These are phyloP conservation scores for Calonectria crousiana DNA, from an alignment of 2,329 filamentous ascomycete genomes.

Conservation along the genomic window DNA sequence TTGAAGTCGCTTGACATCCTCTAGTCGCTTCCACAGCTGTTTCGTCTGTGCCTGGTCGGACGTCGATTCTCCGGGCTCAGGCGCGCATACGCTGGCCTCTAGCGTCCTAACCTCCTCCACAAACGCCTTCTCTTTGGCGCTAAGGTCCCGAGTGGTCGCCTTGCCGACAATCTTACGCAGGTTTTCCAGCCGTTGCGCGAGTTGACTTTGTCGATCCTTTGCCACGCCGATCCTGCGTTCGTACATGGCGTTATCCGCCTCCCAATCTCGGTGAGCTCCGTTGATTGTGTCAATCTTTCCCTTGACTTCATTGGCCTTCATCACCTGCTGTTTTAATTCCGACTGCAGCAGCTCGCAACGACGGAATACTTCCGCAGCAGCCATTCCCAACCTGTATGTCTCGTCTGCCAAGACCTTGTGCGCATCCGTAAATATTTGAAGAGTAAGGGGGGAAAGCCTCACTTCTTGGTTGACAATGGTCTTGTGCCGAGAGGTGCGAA, in stretches of 20 bases:
- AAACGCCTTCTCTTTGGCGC: slow-evolving; percentile 59
- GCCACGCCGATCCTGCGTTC: slow-evolving; percentile 69
- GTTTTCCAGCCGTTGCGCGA: slow-evolving; percentile 71
- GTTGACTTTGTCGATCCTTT: slow-evolving; percentile 66
- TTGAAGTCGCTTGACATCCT: slow-evolving; percentile 67
- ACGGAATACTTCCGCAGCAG: slow-evolving; percentile 79
- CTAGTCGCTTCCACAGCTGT: slow-evolving; percentile 67
- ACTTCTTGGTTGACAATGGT: slow-evolving; percentile 75
- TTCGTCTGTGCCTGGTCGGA: slow-evolving; percentile 56
- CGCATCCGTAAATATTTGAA: slow-evolving; percentile 78
- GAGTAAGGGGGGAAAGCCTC: slow-evolving; percentile 76
- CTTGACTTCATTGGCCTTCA: slow-evolving; percentile 74
- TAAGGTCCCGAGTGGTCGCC: slow-evolving; percentile 56
- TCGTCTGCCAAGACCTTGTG: slow-evolving; percentile 79
- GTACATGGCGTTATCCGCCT: slow-evolving; percentile 67
- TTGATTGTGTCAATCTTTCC: slow-evolving; percentile 74
- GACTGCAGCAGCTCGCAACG: slow-evolving; percentile 76
- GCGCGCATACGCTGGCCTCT: slow-evolving; percentile 61
- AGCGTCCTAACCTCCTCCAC: slow-evolving; percentile 65
- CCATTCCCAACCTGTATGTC: slow-evolving; percentile 75
- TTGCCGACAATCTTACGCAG: slow-evolving; percentile 61
- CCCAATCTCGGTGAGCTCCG: slow-evolving; percentile 60
- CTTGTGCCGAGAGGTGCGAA: slow-evolving; percentile 71
- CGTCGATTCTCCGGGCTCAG: slow-evolving; percentile 45
- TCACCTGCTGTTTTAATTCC: slow-evolving; percentile 76